Evolutionary conservation across 805 yeast species (phyloP).

Genomic region (Kluyveromyces siamensis): DNA sequence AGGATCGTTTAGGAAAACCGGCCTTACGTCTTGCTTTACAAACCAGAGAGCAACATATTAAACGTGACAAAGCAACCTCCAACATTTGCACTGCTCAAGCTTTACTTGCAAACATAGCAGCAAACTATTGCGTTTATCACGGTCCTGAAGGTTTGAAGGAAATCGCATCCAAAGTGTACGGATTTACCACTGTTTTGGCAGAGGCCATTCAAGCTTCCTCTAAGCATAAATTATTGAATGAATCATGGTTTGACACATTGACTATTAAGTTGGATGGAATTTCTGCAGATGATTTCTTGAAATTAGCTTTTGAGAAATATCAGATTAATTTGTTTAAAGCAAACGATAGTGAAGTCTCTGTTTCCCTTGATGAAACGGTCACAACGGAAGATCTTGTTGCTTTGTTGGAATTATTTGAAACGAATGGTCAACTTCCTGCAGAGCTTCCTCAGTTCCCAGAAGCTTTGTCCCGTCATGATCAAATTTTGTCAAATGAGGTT

Average conservation of each 20-base stretch:
- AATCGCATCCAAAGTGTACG: slow-evolving; percentile 71
- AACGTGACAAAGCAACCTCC: slow-evolving; percentile 95
- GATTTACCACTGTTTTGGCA: slow-evolving; percentile 67
- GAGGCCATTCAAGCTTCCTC: slow-evolving; percentile 34
- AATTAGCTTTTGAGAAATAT: slow-evolving; percentile 46
- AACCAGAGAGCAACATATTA: slow-evolving; percentile 97
- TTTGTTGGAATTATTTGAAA: slow-evolving; percentile 47
- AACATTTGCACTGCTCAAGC: slow-evolving; percentile 99
- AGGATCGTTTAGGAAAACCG: slow-evolving; percentile 82
- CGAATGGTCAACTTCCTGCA: slow-evolving; percentile 12
- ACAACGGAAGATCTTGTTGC: slow-evolving; percentile 48
- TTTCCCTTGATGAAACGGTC: slow-evolving; percentile 90
- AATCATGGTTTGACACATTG: slow-evolving; percentile 80
- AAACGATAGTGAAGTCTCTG: slow-evolving; percentile 49
- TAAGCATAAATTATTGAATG: slow-evolving; percentile 43
- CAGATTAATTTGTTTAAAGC: slow-evolving; percentile 74
- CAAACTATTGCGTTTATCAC: slow-evolving; percentile 93
- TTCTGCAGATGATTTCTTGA: slow-evolving; percentile 47
- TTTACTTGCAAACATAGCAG: slow-evolving; percentile 86
- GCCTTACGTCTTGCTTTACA: slow-evolving; percentile 91
- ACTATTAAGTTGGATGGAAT: slow-evolving; percentile 47
- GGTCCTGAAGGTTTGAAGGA: slow-evolving; percentile 79
- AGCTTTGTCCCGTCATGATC: slow-evolving; percentile 45
- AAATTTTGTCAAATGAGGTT: slow-evolving; percentile 59
- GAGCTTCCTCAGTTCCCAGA: slow-evolving; percentile 43